phyloP scores from a whole-genome alignment of 768 basidiomycete genomes.

The Termitomyces sp. region DNA sequence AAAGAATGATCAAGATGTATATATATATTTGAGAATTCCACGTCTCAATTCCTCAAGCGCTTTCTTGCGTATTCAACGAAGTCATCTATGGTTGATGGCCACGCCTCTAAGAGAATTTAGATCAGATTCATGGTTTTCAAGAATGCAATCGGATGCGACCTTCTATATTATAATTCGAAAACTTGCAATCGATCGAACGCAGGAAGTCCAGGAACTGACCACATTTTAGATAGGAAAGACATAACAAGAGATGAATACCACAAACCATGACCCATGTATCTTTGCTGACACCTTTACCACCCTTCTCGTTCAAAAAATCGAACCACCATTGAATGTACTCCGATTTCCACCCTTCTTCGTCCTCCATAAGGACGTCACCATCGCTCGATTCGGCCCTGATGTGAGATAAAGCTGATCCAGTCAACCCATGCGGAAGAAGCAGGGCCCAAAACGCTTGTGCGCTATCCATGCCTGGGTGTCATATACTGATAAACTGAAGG shows the following conservation, averaged over 20 bases:
- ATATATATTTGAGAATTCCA: neutral
- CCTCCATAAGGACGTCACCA: constrained; percentile 44
- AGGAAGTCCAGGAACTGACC: constrained; percentile 75
- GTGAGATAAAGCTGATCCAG: constrained; percentile 58
- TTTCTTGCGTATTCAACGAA: constrained; percentile 67
- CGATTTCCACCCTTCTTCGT: constrained; percentile 54
- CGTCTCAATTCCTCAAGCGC: constrained; percentile 19
- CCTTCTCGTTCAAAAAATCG: constrained; percentile 63
- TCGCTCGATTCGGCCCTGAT: constrained; percentile 26
- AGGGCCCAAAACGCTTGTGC: constrained; percentile 76
- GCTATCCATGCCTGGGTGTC: constrained; percentile 50
- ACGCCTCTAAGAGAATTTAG: constrained; percentile 50
- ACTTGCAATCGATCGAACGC: constrained; percentile 65
- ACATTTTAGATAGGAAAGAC: neutral
- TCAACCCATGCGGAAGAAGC: constrained; percentile 68
- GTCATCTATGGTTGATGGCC: constrained; percentile 85
- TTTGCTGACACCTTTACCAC: constrained; percentile 75
- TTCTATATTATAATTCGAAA: constrained; percentile 71
- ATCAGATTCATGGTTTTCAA: constrained; percentile 4
- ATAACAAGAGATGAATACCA: constrained; percentile 5
- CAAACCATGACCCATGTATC: constrained; percentile 87
- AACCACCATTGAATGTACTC: constrained; percentile 72
- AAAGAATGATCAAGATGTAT: neutral
- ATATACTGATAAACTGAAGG: neutral
- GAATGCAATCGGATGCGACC: constrained; percentile 34